Evolutionary conservation across 2,329 filamentous ascomycete species (phyloP).

Genomic region (Chaetomium sp.): DNA sequence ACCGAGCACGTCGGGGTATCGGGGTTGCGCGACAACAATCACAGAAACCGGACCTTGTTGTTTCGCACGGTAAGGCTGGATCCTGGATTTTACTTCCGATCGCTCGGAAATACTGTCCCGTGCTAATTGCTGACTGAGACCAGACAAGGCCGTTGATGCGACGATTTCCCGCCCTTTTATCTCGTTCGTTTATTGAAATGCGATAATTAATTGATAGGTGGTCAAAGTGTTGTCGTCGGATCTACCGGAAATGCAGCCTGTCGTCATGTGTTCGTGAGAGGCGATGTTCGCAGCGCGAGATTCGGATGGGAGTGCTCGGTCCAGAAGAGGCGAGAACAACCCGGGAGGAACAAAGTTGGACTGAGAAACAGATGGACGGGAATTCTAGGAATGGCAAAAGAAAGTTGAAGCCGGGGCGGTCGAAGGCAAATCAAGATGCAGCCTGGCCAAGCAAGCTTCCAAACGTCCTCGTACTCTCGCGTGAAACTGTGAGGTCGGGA

Average conservation of each 20-base stretch:
- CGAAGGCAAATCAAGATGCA: background rate
- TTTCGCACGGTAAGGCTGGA: slow-evolving; percentile 2
- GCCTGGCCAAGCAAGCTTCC: background rate
- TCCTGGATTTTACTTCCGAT: slow-evolving; percentile 12
- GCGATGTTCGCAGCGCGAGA: background rate
- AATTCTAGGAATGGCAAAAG: background rate
- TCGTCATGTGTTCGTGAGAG: slow-evolving; percentile 2
- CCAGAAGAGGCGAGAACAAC: background rate
- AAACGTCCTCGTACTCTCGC: too few species aligned
- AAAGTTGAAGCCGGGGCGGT: background rate
- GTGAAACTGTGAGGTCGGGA: too few species aligned
- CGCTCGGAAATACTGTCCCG: slow-evolving; percentile 18
- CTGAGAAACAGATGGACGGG: too few species aligned
- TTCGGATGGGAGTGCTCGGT: background rate
- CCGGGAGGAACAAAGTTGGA: background rate
- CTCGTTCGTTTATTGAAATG: background rate
- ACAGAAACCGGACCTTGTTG: background rate
- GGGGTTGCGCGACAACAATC: background rate
- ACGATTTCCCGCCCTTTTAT: background rate
- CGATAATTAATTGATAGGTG: background rate
- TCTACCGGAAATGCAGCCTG: slow-evolving; percentile 2
- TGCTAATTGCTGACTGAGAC: background rate
- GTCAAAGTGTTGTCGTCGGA: background rate
- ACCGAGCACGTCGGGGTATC: background rate
- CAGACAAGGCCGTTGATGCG: background rate